Base-by-base conservation (phyloP, 495 filamentous ascomycete genomes). In the Trichocladium antarcticum region DNA sequence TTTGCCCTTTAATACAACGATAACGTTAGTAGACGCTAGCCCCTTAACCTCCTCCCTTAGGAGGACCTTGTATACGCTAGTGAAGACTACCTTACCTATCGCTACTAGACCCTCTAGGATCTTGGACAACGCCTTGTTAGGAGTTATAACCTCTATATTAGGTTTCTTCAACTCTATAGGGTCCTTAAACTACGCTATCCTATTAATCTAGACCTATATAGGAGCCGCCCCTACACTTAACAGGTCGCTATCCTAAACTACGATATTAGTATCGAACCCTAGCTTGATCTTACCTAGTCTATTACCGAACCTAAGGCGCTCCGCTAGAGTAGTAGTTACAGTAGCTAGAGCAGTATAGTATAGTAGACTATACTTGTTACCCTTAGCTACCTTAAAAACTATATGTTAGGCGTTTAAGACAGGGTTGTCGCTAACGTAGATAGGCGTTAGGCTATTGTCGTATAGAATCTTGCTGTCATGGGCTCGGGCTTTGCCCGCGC, bases 181-280 rank as follows among this genome's bases (percentile, higher is more conserved):
- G 12, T 68, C 43, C 15, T 74, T 66, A 22, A 70, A 71, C 42
- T 73, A 69, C 2, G 71, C 67, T 10, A 64, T 75, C 7, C 80
- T 79, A 55, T 84, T 80, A 50, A 84, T 79, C 71, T 73, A 84
- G 2, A 84, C 77, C 49, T 83, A 76, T 0, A 75, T 59, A 0
- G 80, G 77, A 7, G 79, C 66, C 1, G 80, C 79, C 8, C 80
- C 80, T 0, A 77, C 69, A 35, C 69, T 70, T 5, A 84, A 61
- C 28, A 80, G 80, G 57, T 84, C 77, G 39, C 71, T 76, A 55
- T 83, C 79, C 79, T 79, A 84, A 9, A 83, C 71, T 1, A 81
- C 80, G 19, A 84, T 47, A 54, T 84, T 80, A 16, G 80, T 80
- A 57, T 84, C 80, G 49, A 77, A 81, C 0, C 80, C 79, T 17